Evolutionary conservation across 2,329 filamentous ascomycete species (phyloP), one percentile per base, ranked within the genome.

Genomic region (Magnaporthiopsis incrustans): DNA sequence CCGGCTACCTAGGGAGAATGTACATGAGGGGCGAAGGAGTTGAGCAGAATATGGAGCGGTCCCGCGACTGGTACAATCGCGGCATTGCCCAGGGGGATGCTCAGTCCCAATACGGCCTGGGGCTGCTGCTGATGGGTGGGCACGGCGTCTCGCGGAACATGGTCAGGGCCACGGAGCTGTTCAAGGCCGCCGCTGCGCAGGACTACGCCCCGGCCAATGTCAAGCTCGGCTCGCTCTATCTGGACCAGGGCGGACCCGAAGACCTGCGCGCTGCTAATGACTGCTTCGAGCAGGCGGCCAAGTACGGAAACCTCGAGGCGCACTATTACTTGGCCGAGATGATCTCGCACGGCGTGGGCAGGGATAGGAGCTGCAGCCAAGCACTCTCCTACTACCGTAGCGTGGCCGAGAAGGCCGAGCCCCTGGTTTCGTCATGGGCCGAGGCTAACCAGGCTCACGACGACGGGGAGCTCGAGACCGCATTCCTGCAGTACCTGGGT

Each of bases 271-370:
- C 88, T 0, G 93, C 93, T 2, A 89, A 87, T 66, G 87, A 89
- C 68, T 96, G 96, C 74, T 97, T 97, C 70, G 92, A 97, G 71
- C 82, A 94, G 60, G 93, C 93, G 6, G 89, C 89, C 57, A 82
- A 91, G 30, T 92, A 92, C 72, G 89, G 89, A 18, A 90, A 92
- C 71, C 89, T 97, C 67, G 92, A 97, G 75, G 90, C 92, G 0
- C 91, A 91, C 73, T 97, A 97, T 77, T 96, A 96, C 73, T 85
- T 97, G 4, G 93, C 91, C 2, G 93, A 97, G 76, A 86, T 97
- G 79, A 89, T 88, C 30, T 85, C 93, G 69, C 85, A 91, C 67
- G 92, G 91, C 0, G 84, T 96, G 35, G 92, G 91, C 6, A 83
- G 90, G 50, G 91, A 96, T 68, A 87, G 88, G 69, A 88, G 89